phyloP scores from a whole-genome alignment of 2,329 filamentous ascomycete genomes.

The Didymella pomorum region DNA sequence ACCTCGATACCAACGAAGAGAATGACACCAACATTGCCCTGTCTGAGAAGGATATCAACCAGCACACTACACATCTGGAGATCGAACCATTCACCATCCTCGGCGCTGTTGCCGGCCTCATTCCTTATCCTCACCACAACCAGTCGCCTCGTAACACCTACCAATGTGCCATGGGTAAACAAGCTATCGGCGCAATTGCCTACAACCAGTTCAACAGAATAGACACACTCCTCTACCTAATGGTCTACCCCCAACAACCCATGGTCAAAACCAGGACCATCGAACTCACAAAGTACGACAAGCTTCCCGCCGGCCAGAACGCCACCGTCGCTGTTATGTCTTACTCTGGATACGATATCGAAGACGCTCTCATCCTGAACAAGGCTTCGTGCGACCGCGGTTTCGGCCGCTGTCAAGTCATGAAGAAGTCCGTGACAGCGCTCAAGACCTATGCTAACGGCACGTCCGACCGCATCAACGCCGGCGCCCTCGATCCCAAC shows the following conservation, averaged over 20 bases:
- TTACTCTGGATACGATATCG: conserved; percentile 98
- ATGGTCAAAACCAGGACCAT: conserved; percentile 98
- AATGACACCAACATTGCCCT: conserved; percentile 94
- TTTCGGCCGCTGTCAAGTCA: conserved; percentile 97
- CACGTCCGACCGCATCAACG: conserved; percentile 63
- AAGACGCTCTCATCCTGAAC: conserved; percentile 95
- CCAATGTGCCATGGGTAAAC: conserved; percentile 99
- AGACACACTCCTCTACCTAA: conserved; percentile 92
- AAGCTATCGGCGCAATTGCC: conserved; percentile 97
- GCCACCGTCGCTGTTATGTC: conserved; percentile 99
- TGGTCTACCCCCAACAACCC: conserved; percentile 96
- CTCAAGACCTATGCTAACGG: conserved; percentile 91
- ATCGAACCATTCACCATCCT: conserved; percentile 98
- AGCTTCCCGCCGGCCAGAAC: conserved; percentile 94
- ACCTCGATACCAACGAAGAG: conserved; percentile 97
- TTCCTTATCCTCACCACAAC: conserved; percentile 98
- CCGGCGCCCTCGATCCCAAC: conserved; percentile 55
- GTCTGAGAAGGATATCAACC: conserved; percentile 83
- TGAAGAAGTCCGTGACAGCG: conserved; percentile 88
- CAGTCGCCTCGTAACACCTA: conserved; percentile 99
- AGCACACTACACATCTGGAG: conserved; percentile 89
- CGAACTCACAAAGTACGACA: conserved; percentile 95
- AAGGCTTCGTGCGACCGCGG: conserved; percentile 95
- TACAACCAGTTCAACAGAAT: conserved; percentile 98
- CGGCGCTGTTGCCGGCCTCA: conserved; percentile 92